Base-by-base conservation (phyloP, 148 eudicot species). In the Amaranthus cruentus region DNA sequence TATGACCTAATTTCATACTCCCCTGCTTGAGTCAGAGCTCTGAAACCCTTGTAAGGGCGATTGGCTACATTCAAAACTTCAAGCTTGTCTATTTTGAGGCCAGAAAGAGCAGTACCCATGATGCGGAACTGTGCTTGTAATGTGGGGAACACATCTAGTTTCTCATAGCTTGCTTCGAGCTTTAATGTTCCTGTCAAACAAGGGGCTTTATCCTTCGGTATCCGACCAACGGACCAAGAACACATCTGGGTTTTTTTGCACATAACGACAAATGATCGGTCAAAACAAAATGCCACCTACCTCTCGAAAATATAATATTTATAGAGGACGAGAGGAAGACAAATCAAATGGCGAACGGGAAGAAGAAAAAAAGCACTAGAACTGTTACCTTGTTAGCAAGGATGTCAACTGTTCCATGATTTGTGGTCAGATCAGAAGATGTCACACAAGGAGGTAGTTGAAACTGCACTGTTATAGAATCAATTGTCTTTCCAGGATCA, bases 131-230 rank as follows among this genome's bases (percentile, higher is more conserved):
- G 81, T 44, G 85, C 96, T 81, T 76, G 81, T 73, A 94, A 94
- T 53, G 91, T 89, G 15, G 98, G 98, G 70, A 74, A 89, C 9
- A 94, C 96, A 63, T 84, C 76, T 58, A 94, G 96, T 60, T 77
- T 87, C 71, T 91, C 89, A 63, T 87, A 48, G n/a, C 98, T 96
- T 15, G 89, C 73, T 81, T 87, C 89, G 52, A 94, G 87, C 82
- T 78, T 74, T 66, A 94, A 73, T 46, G 93, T 81, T 63, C 98
- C 93, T 5, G 96, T 83, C 96, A 91, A 82, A 28, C 84, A 84
- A 66, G 98, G 98, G 72, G 97, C 79, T 84, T 94, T 94, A 70
- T 94, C 98, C 80, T 89, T 88, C 9, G 97, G 98, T 55, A 94
- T 88, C 68, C 78, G 66, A 54, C 89, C 98, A 65, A 93, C 85